Base-by-base conservation (phyloP, 2,329 filamentous ascomycete genomes). In the Alternaria consortialis region DNA sequence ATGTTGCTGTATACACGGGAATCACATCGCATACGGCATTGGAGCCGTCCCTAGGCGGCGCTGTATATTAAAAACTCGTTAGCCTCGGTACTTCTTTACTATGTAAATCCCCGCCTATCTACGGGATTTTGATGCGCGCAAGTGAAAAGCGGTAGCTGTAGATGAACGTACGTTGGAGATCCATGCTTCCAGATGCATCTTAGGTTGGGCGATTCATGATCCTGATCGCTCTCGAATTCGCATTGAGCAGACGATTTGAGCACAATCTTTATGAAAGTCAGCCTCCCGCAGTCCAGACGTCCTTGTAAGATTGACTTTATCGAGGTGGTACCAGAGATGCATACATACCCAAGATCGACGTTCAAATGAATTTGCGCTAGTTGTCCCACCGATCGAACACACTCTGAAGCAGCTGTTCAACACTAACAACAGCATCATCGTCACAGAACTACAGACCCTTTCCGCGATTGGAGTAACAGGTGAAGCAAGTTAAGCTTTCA, bases 331-430 rank as follows among this genome's bases (percentile, higher is more conserved):
- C 37, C 37, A 40, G 37, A 20, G 46, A 48, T 17, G 31, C 46
- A 32, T 34, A 32, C 8, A 36, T 48, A 48, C 46, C 17, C 31
- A 48, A 48, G 46, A 48, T 48, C 46, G 46, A 48, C 46, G 31
- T 7, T 36, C 46, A 23, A 20, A 36, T 8, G 31, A 5, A 11
- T 36, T 11, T 48, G 31, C 46, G 31, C 46, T 48, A 48, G 46
- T 32, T 11, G 31, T 34, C 46, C 46, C 46, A 36, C 17, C 37
- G 11, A 23, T 23, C 29, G 31, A 48, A 32, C 31, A 36, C 15
- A 48, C 46, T 36, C 29, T 48, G 23, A 23, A 23, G 9, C 17
- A n/a, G 12, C 31, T 23, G 46, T 36, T 34, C 31, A 32, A 7
- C n/a, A 23, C 17, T 34, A 23, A 23, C 8, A 36, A 36, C 32